Percentiles rank a stretch among this genome's conserved stretches.
Conservation (phyloP, 257 asterid genomes). For the Rehmannia glutinosa region DNA sequence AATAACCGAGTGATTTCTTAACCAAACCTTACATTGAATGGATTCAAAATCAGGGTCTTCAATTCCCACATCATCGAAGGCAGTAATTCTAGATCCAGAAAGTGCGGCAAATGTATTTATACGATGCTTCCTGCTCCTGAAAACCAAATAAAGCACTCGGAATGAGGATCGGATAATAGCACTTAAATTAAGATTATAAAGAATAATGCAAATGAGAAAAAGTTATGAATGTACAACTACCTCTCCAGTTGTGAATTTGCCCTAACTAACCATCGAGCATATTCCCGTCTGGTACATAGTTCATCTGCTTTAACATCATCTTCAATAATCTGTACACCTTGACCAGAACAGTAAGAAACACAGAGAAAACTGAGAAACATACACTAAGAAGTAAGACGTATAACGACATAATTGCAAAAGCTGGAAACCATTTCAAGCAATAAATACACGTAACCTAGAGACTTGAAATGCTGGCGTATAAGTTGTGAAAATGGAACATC, state of each 20-base stretch:
- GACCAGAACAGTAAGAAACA: slow-evolving; percentile 26
- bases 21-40: slow-evolving; percentile 63
- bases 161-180: not conserved
- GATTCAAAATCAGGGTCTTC: slow-evolving; percentile 79
- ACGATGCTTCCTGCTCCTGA: slow-evolving; percentile 56
- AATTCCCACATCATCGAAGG: slow-evolving; percentile 70
- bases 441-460: too few species aligned
- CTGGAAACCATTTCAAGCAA: slow-evolving; percentile 1
- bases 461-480: not conserved
- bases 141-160: slow-evolving; percentile 17
- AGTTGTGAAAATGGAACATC: not conserved
- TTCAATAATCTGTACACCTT: slow-evolving; percentile 73
- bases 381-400: not conserved
- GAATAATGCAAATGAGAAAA: not conserved
- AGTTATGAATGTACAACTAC: slow-evolving; percentile 28
- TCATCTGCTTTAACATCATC: slow-evolving; percentile 69
- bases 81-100: slow-evolving; percentile 62
- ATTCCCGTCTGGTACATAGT: slow-evolving; percentile 87
- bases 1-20: slow-evolving; percentile 4
- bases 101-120: slow-evolving; percentile 63
- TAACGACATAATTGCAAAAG: slow-evolving; percentile 2
- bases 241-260: slow-evolving; percentile 73
- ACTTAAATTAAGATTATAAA: not conserved
- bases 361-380: slow-evolving; percentile 28
- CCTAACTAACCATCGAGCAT: slow-evolving; percentile 79